These are phyloP conservation scores for Aspergillus fijiensis DNA, from an alignment of 2,329 filamentous ascomycete genomes.

Conservation along the genomic window DNA sequence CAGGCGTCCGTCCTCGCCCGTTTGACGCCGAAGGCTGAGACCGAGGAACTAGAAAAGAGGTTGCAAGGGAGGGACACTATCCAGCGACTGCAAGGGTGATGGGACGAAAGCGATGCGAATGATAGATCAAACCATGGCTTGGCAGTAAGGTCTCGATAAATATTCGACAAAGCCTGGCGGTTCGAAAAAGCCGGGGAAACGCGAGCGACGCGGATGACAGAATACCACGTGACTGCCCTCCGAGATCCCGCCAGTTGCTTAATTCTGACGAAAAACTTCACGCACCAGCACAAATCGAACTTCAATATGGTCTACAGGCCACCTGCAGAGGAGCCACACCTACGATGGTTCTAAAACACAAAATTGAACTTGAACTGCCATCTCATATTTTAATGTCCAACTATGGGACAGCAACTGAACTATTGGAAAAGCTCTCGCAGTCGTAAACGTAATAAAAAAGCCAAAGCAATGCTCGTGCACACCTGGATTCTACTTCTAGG, in stretches of 20 bases:
- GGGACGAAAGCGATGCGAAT: background rate
- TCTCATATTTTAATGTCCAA: constrained; percentile 34
- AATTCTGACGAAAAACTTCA: no score
- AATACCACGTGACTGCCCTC: constrained; percentile 15
- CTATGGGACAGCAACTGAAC: constrained; percentile 25
- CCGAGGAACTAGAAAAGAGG: background rate
- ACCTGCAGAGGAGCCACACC: no score
- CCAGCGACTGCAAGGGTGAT: background rate
- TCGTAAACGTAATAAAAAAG: constrained; percentile 33
- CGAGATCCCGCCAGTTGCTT: background rate
- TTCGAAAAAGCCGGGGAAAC: constrained; percentile 21
- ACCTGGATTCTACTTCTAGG: constrained; percentile 34
- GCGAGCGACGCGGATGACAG: constrained; percentile 23
- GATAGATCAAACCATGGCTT: constrained; percentile 8
- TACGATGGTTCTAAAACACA: background rate
- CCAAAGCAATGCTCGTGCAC: constrained; percentile 29
- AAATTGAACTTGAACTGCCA: constrained; percentile 16
- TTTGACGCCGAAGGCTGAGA: background rate
- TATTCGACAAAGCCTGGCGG: constrained; percentile 12
- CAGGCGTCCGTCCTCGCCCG: background rate
- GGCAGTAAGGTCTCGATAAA: background rate
- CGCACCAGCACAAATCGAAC: no score
- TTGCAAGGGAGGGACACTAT: background rate
- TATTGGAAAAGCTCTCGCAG: constrained; percentile 28
- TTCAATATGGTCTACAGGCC: no score